Base-by-base conservation (phyloP, 202 grass and related monocot genomes). In the Musa balbisiana region DNA sequence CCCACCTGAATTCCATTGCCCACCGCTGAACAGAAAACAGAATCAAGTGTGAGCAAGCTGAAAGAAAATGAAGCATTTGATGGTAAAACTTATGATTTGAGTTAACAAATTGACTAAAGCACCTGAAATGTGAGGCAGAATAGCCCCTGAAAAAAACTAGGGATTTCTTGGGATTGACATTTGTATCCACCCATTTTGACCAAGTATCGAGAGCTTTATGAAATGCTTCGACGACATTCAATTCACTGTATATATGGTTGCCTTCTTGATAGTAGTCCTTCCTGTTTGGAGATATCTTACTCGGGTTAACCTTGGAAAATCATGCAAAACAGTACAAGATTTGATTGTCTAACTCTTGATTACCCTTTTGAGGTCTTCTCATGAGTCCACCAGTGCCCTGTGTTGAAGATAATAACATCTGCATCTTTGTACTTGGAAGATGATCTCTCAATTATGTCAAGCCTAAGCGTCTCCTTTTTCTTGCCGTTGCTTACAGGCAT, bases 201-300 rank as follows among this genome's bases (percentile, higher is more conserved):
- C 95, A 99, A 68, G 95, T 99, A 74, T 78, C 74, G 58, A 99
- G 86, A 90, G 95, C 95, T 86, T 94, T 99, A 80, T 79, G 89
- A 73, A 99, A 99, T 62, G 95, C 95, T 63, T 92, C 87, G 63
- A 85, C 76, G 16, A 94, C 95, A 85, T 94, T 99, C 68, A 99
- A 80, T 83, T 99, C 91, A 19, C 83, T 86, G 73, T 99, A 94
- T 76, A 99, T 71, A 77, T 89, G 87, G 74, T 80, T 88, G 63
- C 95, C 91, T 92, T 99, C 95, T 81, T 94, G 91, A 77, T 99
- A 99, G 73, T 99, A 99, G 79, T 99, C 85, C 80, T 94, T 99
- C 85, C 95, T 99, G 81, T 78, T 79, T 19, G 10, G 8, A 55
- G 11, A 10, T n/a, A 11, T n/a, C 8, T 11, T 6, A 62, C 33